Evolutionary conservation across 305 asterid species (phyloP), one percentile per base, ranked within the genome.

Genomic region (Ruellia speciosa): DNA sequence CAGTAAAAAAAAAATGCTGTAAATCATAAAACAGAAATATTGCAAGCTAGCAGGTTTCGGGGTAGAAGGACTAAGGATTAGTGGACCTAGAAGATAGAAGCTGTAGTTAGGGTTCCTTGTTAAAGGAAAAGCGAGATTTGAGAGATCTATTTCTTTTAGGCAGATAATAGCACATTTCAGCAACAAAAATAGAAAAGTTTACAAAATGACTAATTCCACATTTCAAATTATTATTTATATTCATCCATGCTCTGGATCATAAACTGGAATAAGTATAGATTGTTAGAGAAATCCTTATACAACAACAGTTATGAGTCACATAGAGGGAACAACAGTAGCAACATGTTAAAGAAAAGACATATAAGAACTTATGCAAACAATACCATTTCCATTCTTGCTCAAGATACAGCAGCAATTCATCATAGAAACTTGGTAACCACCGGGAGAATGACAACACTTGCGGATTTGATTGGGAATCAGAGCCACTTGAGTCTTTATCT

Each of bases 311-410:
- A n/a, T 15, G 48, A 53, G 47, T 49, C 15, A 45, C 14, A 6
- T 19, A 18, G 67, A 54, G 31, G 49, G 16, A 43, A 43, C 16
- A 13, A 43, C 59, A 65, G 33, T 48, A 20, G 0, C 20, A 16
- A 14, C 2, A 54, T 3, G 10, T 20, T 28, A 4, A 54, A 28
- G 18, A 15, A 52, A 56, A 52, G 60, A 53, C 16, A 43, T 37
- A 34, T 6, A 46, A 58, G 45, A 33, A 54, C 48, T 14, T 56
- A 24, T 50, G 62, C 31, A 54, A 49, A 37, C 24, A 69, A 19
- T 81, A 92, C 97, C 99, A 93, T 77, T 93, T 93, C 99, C 97
- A 93, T 73, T 88, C 99, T 79, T 93, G 99, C 75, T 93, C 99
- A 68, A 93, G 92, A 78, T 86, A 88, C 54, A 88, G 94, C 59